phyloP scores from a whole-genome alignment of 192 early-diverging fungal species.

The Coemansia reversa region DNA sequence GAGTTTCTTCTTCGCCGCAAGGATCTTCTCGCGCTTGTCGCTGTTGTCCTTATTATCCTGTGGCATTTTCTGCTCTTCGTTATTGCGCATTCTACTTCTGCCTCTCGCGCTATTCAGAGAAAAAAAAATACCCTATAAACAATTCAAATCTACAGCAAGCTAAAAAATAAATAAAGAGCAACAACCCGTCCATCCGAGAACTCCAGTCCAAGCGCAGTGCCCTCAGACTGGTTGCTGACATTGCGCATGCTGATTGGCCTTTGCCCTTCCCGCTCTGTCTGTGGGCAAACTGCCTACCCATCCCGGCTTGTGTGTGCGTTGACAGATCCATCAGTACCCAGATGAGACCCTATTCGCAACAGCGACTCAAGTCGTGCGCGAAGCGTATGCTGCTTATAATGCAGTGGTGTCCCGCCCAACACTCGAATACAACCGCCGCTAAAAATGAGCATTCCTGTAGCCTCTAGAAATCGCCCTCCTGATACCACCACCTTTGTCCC shows the following conservation, averaged over 20 bases:
- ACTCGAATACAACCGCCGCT: constrained; percentile 12
- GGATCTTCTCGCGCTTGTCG: constrained; percentile 50
- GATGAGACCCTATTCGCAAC: neutral
- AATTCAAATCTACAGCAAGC: neutral
- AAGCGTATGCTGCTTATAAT: constrained; percentile 37
- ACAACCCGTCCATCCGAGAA: neutral
- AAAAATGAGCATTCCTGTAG: constrained; percentile 29
- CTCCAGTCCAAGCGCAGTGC: neutral
- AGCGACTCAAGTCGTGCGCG: constrained; percentile 17
- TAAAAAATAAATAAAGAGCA: neutral
- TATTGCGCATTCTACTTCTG: neutral
- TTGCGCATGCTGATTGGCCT: neutral
- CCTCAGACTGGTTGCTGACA: neutral
- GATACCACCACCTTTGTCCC: constrained; percentile 45
- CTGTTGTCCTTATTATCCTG: constrained; percentile 17
- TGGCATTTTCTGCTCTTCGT: neutral
- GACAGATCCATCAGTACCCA: neutral
- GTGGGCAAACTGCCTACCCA: neutral
- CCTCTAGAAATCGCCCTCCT: constrained; percentile 22
- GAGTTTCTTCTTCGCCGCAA: constrained; percentile 53
- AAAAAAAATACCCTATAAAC: neutral
- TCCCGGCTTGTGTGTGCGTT: no score
- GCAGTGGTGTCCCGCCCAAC: constrained; percentile 36
- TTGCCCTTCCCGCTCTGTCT: no score
- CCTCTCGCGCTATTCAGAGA: neutral